Evolutionary conservation across 805 yeast species (phyloP), one percentile per base, ranked within the genome.

Genomic region (Metschnikowia matae): DNA sequence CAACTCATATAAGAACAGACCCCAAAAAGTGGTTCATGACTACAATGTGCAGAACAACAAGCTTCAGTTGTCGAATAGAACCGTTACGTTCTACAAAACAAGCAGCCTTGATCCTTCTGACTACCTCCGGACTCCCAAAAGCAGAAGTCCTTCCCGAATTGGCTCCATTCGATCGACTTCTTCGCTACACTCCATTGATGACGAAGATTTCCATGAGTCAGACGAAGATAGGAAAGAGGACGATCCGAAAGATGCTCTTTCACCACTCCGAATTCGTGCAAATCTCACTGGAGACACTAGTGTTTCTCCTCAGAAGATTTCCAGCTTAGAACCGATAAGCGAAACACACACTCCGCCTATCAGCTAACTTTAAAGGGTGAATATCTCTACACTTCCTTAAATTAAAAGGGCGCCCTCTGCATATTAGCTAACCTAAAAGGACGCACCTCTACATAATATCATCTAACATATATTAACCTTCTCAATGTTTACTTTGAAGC

Each of bases 81-180:
- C 77, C 0, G 77, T 73, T n/a, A 73, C 78, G 1, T 71, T 70
- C 42, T 73, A 70, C 56, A 57, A 69, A 39, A 63, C 64, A 21
- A 65, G 59, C 44, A 61, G 65, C 33, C 44, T 40, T 3, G 52
- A 45, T 21, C 33, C 29, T 13, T 45, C 56, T 1, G 62, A 60
- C 6, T 49, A 54, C 1, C 39, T 54, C 1, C 52, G 58, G 37
- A 55, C 23, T 17, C 14, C 46, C 17, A 44, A 26, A 11, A 34
- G 58, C 47, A 49, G 54, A 32, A 61, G 66, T 41, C 50, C 64
- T 4, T 63, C 68, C 34, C 49, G 74, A 41, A 67, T 62, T 1
- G 62, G 69, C 1, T 70, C 74, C 0, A 50, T 58, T 4, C 51
- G 66, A 13, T 69, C 73, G 6, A 56, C 58, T 26, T 58, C 60